Evolutionary conservation across 768 basidiomycete genomes (phyloP).

Genomic region (Hortiboletus campestris): DNA sequence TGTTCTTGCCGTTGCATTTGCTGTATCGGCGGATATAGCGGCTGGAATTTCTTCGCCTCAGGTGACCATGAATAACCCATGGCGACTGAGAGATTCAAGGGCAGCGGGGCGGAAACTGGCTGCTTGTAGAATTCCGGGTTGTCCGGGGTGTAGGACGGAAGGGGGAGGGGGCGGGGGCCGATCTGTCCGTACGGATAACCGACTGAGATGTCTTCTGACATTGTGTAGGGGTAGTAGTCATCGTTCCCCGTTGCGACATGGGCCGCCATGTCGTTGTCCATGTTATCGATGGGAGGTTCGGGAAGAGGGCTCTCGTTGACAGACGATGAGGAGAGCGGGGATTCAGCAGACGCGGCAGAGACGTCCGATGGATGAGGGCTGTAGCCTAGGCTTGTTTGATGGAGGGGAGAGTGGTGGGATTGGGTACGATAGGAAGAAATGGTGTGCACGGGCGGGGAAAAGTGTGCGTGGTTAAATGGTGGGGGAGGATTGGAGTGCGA

Average conservation of each 20-base stretch:
- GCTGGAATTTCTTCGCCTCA: constrained; percentile 35
- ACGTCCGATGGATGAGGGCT: constrained; percentile 39
- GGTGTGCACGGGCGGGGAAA: constrained; percentile 13
- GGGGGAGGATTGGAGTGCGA: constrained; percentile 17
- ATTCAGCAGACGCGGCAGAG: constrained; percentile 36
- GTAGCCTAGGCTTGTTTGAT: constrained; percentile 20
- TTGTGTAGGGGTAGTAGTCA: constrained; percentile 29
- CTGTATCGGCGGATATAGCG: constrained; percentile 35
- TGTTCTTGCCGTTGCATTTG: constrained; percentile 26
- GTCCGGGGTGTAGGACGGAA: constrained; percentile 23
- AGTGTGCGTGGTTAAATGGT: constrained; percentile 20
- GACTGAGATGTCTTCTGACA: constrained; percentile 22
- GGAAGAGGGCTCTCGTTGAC: constrained; percentile 40
- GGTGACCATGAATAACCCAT: constrained; percentile 35
- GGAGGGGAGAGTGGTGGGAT: constrained; percentile 17
- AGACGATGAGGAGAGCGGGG: constrained; percentile 41
- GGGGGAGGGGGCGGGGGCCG: constrained; percentile 24
- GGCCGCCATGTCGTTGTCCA: constrained; percentile 29
- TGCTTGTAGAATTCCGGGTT: constrained; percentile 31
- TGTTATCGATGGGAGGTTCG: constrained; percentile 35
- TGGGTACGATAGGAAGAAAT: constrained; percentile 19
- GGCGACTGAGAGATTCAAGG: constrained; percentile 31
- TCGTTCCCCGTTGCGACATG: constrained; percentile 26
- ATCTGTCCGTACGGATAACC: constrained; percentile 25
- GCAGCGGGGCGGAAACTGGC: constrained; percentile 32